A percentile compares a stretch with the other conserved stretches of the same genome.
These are phyloP conservation scores for Monosporascus sp. DNA, from an alignment of 2,329 filamentous ascomycete species.

Conservation along the genomic window DNA sequence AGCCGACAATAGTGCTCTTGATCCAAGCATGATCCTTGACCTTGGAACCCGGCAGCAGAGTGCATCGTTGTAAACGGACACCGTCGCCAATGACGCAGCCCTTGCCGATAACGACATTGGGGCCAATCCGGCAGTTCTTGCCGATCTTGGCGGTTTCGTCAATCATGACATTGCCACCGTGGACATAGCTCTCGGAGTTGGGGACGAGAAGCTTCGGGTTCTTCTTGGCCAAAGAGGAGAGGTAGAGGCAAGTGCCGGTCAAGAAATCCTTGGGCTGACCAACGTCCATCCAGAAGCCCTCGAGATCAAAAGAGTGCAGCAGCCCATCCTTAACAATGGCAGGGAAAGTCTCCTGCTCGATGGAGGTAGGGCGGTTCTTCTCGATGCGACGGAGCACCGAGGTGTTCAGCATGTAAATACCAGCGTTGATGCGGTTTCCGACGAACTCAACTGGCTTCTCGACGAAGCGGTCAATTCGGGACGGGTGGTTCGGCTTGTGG, in stretches of 20 bases:
- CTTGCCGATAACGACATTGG: constrained; percentile 93
- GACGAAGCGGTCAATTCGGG: constrained; percentile 95
- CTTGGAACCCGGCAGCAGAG: constrained; percentile 82
- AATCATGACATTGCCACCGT: constrained; percentile 93
- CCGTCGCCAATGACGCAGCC: constrained; percentile 90
- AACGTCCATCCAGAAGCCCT: constrained; percentile 99
- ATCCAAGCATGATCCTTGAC: constrained; percentile 99
- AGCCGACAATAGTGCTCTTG: constrained; percentile 97
- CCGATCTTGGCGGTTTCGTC: constrained; percentile 93
- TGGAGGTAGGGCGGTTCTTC: constrained; percentile 83
- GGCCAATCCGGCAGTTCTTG: constrained; percentile 96
- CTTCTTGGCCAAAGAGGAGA: constrained; percentile 87
- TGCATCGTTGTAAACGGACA: constrained; percentile 88
- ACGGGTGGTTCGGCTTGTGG: constrained; percentile 87
- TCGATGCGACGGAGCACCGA: constrained; percentile 88
- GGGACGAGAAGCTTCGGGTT: constrained; percentile 78
- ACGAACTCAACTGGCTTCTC: constrained; percentile 99
- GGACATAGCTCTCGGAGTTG: constrained; percentile 69
- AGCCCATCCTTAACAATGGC: constrained; percentile 84
- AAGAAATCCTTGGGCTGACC: constrained; percentile 99
- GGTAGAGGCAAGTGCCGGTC: constrained; percentile 91
- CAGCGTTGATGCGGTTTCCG: constrained; percentile 97
- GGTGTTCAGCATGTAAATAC: constrained; percentile 96
- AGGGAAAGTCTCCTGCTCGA: constrained; percentile 98
- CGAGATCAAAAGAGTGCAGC: constrained; percentile 92